phyloP scores from a whole-genome alignment of 2,329 filamentous ascomycete genomes.

The Alternaria conjuncta region DNA sequence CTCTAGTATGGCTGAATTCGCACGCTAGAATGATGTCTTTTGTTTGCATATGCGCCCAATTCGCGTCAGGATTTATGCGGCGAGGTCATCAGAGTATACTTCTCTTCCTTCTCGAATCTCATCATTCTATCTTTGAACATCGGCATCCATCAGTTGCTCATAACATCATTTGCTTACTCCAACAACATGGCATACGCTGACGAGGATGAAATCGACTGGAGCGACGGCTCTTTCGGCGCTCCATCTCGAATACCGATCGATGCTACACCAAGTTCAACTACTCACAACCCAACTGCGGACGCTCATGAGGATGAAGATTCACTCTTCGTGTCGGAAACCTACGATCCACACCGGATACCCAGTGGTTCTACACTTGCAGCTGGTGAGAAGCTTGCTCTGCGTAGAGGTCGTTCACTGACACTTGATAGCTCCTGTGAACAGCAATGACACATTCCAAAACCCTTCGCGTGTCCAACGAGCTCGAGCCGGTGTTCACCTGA shows the following conservation, averaged over 20 bases:
- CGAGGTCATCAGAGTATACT: not conserved
- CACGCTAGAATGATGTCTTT: not conserved
- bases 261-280: not conserved
- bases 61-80: not conserved
- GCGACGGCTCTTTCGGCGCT: slow-evolving; percentile 24
- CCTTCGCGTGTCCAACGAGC: slow-evolving; percentile 10
- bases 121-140: not conserved
- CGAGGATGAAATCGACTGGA: slow-evolving; percentile 37
- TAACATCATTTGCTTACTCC: not conserved
- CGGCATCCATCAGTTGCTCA: not conserved
- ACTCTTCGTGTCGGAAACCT: not conserved
- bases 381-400: slow-evolving; percentile 3
- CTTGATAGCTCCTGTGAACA: not conserved
- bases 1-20: not conserved
- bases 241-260: not conserved
- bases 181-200: slow-evolving; percentile 16
- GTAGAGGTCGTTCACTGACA: not conserved
- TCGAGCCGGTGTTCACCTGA: slow-evolving; percentile 9
- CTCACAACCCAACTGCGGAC: not conserved
- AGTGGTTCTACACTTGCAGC: slow-evolving; percentile 3
- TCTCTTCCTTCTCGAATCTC: not conserved
- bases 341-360: slow-evolving; percentile 1
- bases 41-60: not conserved
- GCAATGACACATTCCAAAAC: not conserved
- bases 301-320: not conserved